Base-by-base conservation (phyloP, 2,329 filamentous ascomycete genomes). In the Onygenales sp. region DNA sequence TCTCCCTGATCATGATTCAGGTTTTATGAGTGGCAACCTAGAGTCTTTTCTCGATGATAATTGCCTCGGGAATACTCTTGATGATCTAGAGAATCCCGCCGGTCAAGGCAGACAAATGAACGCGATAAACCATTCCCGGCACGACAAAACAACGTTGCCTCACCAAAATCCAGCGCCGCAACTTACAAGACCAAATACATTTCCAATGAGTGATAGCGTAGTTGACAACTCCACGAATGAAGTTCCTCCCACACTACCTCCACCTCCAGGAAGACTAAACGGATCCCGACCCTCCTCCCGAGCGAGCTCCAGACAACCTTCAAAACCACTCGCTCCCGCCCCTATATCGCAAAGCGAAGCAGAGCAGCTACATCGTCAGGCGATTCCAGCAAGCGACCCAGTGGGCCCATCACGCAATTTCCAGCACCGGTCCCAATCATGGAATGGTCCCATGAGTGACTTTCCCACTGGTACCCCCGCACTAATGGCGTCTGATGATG, bases 11-110 rank as follows among this genome's bases (percentile, higher is more conserved):
- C 74, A 74, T 14, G 88, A 95, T 65, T 91, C 88, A 11, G 88
- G 87, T 1, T 94, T 94, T 63, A 87, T 91, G 80, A 93, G 87
- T 64, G 86, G 86, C n/a, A 80, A 83, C 6, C 67, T 86, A 13
- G 80, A 86, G n/a, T 83, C 86, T 31, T 75, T 84, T 5, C 81
- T 88, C 55, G 85, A 85, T 39, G 82, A 87, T 27, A 77, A 82
- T 44, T 66, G 72, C 34, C 55, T 50, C 10, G 52, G 55, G 8
- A 50, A 54, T 33, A 52, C 42, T 6, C 42, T 47, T 14, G 50
- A 52, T 14, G 39, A 44, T 6, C 36, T 37, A 31, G 47, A 40
- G n/a, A 39, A 17, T 14, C 40, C 47, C 34, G 14, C 42, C 6
- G 14, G 11, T n/a, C 42, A 52, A 44, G 50, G 14, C 17, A 52